Evolutionary conservation across 2,329 filamentous ascomycete species (phyloP).

Genomic region (Cladophialophora yegresii): DNA sequence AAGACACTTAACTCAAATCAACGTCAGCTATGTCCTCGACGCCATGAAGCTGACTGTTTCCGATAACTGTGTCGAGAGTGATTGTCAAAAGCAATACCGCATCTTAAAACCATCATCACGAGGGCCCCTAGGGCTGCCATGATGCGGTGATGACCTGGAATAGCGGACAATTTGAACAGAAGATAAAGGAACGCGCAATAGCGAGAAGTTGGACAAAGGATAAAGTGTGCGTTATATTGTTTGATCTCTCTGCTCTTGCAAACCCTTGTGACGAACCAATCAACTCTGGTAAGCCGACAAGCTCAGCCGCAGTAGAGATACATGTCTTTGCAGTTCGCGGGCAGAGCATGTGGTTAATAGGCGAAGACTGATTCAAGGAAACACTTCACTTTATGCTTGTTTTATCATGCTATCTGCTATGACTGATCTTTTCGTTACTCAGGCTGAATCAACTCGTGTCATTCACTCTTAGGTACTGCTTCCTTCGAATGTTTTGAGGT

Average conservation of each 20-base stretch:
- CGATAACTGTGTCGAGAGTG: constrained; percentile 71
- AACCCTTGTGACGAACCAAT: constrained; percentile 24
- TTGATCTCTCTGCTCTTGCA: constrained; percentile 6
- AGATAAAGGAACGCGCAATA: constrained; percentile 7
- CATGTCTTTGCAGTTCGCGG: constrained; percentile 42
- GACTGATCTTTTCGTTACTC: not conserved
- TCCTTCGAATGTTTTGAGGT: not conserved
- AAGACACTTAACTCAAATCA: constrained; percentile 75
- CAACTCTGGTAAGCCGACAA: constrained; percentile 55
- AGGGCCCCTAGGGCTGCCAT: constrained; percentile 63
- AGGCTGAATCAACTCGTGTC: not conserved
- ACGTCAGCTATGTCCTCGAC: constrained; percentile 59
- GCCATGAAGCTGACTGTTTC: constrained; percentile 66
- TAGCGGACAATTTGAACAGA: constrained; percentile 57
- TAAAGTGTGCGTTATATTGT: constrained; percentile 24
- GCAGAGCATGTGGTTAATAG: constrained; percentile 54
- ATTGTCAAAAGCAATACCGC: constrained; percentile 51
- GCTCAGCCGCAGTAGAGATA: constrained; percentile 50
- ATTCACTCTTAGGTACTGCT: not conserved
- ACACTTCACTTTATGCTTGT: not conserved
- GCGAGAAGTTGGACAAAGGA: constrained; percentile 1
- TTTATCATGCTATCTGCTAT: constrained; percentile 1
- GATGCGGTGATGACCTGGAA: constrained; percentile 68
- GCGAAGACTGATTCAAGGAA: constrained; percentile 49
- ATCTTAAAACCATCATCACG: constrained; percentile 81